Evolutionary conservation across 768 basidiomycete genomes (phyloP).

Genomic region (Rubroboletus satanas): DNA sequence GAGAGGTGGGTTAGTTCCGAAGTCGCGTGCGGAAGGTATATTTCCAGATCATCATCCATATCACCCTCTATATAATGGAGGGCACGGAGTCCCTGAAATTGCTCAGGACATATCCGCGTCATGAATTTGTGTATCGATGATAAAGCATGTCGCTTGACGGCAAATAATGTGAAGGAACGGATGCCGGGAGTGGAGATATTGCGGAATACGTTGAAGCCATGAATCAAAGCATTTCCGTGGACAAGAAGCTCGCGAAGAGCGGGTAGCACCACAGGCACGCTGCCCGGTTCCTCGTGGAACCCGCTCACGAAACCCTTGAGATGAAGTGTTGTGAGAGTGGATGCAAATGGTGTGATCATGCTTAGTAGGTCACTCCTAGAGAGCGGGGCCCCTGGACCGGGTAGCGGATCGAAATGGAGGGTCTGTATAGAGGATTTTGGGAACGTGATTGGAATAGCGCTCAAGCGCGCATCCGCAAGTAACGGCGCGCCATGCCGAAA

Average conservation of each 20-base stretch:
- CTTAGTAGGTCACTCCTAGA: constrained; percentile 26
- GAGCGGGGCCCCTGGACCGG: constrained; percentile 28
- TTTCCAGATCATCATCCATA: constrained; percentile 35
- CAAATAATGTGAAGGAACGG: constrained; percentile 23
- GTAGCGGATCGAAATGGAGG: constrained; percentile 34
- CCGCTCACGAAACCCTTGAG: constrained; percentile 33
- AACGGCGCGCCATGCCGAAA: constrained; percentile 32
- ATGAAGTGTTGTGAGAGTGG: constrained; percentile 30
- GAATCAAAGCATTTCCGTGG: constrained; percentile 30
- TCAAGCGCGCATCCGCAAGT: constrained; percentile 31
- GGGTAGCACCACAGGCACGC: constrained; percentile 30
- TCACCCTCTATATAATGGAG: constrained; percentile 35
- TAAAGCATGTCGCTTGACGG: constrained; percentile 26
- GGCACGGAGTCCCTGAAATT: constrained; percentile 30
- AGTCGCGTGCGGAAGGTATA: constrained; percentile 31
- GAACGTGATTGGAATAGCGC: constrained; percentile 31
- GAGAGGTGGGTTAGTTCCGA: constrained; percentile 35
- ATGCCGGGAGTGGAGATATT: constrained; percentile 32
- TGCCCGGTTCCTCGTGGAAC: constrained; percentile 31
- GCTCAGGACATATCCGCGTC: constrained; percentile 33
- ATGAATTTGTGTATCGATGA: constrained; percentile 36
- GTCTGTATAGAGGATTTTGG: constrained; percentile 26
- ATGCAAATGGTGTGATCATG: constrained; percentile 27
- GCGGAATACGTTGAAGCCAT: constrained; percentile 34
- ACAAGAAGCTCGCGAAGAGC: constrained; percentile 28